These are phyloP conservation scores for Emericellopsis atlantica DNA, from an alignment of 2,329 filamentous ascomycete species.

Conservation along the genomic window DNA sequence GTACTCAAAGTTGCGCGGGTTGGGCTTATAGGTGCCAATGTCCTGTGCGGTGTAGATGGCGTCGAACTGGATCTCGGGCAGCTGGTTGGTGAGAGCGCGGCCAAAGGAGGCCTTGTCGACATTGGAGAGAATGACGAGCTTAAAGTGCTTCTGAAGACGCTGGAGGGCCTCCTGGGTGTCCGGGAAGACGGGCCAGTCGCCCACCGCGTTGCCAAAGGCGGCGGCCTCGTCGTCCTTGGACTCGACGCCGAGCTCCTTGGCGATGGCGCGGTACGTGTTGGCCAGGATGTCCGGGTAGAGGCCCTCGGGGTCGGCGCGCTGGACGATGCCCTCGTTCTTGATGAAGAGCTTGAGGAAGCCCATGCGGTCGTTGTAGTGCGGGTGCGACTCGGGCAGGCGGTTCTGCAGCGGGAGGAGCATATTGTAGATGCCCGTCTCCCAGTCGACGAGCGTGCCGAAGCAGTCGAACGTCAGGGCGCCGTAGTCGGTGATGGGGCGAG, in stretches of 20 bases:
- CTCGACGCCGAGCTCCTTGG: constrained; percentile 8
- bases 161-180: constrained; percentile 43
- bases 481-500: constrained; percentile 14
- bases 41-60: constrained; percentile 58
- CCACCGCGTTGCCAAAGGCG: constrained; percentile 29
- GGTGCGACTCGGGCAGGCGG: constrained; percentile 23
- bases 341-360: constrained; percentile 30
- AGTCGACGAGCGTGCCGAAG: constrained; percentile 71
- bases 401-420: constrained; percentile 36
- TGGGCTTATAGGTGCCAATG: constrained; percentile 61
- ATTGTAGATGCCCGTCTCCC: constrained; percentile 52
- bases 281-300: constrained; percentile 24
- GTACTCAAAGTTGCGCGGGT: constrained; percentile 51
- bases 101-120: constrained; percentile 29
- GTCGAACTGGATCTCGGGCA: constrained; percentile 43
- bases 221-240: constrained; percentile 1
- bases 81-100: constrained; percentile 13
- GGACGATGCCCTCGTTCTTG: constrained; percentile 36
- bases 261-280: constrained; percentile 23
- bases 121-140: constrained; percentile 49
- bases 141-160: constrained; percentile 34
- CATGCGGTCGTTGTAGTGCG: constrained; percentile 20
- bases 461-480: constrained; percentile 57
- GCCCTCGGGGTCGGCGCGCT: constrained; percentile 41
- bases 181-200: constrained; percentile 41